Percentiles rank a stretch among this genome's conserved stretches.
These are phyloP conservation scores for Mortierella sp. DNA, from an alignment of 371 early-diverging fungal species.

Conservation along the genomic window DNA sequence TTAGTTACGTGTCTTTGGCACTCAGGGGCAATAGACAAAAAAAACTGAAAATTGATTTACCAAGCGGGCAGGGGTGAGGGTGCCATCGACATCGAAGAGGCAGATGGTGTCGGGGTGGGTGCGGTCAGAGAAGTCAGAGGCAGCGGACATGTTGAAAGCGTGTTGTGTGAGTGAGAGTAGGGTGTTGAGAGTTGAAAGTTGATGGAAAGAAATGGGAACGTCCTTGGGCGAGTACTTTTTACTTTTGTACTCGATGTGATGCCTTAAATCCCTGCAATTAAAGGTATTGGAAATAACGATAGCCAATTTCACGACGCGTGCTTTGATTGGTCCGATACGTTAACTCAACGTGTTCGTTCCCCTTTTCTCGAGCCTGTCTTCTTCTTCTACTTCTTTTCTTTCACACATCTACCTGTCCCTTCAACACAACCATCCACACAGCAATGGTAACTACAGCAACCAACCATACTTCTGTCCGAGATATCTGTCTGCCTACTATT, in stretches of 20 bases:
- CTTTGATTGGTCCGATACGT: constrained; percentile 28
- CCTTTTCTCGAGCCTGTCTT: constrained; percentile 10
- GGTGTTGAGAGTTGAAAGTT: neutral
- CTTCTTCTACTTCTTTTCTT: neutral
- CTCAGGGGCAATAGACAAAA: constrained; percentile 6
- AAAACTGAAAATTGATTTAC: constrained; percentile 56
- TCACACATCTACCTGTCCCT: neutral
- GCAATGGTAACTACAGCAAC: no score
- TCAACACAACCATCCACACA: no score
- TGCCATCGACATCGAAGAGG: constrained; percentile 99
- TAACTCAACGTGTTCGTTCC: constrained; percentile 4
- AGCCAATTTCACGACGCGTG: constrained; percentile 18
- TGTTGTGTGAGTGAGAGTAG: neutral
- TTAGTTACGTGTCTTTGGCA: no score
- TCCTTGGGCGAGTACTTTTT: neutral
- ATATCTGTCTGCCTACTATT: neutral
- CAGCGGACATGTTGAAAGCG: constrained; percentile 29
- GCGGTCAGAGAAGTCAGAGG: constrained; percentile 68
- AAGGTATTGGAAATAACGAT: neutral
- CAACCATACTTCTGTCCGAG: constrained; percentile 14
- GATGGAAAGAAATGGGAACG: constrained; percentile 12
- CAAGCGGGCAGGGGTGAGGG: constrained; percentile 96
- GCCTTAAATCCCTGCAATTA: no score
- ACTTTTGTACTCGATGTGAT: no score
- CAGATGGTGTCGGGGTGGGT: constrained; percentile 86